Percentiles rank a stretch among this genome's conserved stretches.
phyloP scores from a whole-genome alignment of 2,329 filamentous ascomycete genomes.

The Stagonosporopsis rhizophila region DNA sequence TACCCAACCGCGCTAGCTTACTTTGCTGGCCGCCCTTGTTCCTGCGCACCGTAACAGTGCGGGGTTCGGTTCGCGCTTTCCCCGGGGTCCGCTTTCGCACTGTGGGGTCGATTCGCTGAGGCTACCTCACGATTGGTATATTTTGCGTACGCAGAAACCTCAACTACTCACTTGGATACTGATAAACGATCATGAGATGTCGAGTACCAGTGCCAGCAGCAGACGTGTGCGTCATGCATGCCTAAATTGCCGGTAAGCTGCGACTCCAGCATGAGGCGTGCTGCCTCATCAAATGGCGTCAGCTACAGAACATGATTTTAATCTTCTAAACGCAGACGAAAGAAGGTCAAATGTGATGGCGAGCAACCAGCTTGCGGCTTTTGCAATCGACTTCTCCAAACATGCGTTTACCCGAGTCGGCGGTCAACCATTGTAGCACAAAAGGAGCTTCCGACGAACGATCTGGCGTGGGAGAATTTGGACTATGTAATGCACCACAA shows the following conservation, averaged over 20 bases:
- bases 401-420: slow-evolving; percentile 10
- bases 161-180: not conserved
- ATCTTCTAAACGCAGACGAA: not conserved
- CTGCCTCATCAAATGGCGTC: not conserved
- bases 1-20: no score
- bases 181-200: not conserved
- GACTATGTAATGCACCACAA: not conserved
- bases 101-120: not conserved
- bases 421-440: slow-evolving; percentile 1
- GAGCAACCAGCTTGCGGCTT: slow-evolving; percentile 15
- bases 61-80: not conserved
- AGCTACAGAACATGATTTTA: not conserved
- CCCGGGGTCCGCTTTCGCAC: not conserved
- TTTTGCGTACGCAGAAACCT: not conserved
- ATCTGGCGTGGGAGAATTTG: not conserved
- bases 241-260: slow-evolving; percentile 15
- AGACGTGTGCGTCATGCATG: slow-evolving; percentile 7
- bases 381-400: slow-evolving; percentile 11
- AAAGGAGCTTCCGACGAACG: not conserved
- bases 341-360: slow-evolving; percentile 20
- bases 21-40: no score
- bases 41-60: not conserved
- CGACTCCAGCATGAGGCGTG: not conserved
- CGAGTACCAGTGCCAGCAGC: not conserved
- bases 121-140: not conserved